phyloP scores from a whole-genome alignment of 148 eudicot genomes.

The Dysphania ambrosioides region DNA sequence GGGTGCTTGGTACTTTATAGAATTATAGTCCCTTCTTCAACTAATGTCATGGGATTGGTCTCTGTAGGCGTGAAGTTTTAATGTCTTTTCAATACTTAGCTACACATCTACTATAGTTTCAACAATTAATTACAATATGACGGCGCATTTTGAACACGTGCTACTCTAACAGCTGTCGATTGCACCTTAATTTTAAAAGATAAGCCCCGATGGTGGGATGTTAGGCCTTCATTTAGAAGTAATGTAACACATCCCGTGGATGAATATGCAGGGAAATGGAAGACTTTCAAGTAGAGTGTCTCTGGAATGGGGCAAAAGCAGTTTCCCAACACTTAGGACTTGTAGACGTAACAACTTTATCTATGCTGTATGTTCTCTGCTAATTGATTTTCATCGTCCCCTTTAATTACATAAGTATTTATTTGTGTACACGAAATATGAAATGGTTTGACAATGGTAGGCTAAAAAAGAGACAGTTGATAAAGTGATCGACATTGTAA shows the following conservation, averaged over 20 bases:
- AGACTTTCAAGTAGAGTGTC: slow-evolving; percentile 16
- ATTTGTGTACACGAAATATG: background rate
- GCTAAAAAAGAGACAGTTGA: slow-evolving; percentile 38
- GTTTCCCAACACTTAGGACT: slow-evolving; percentile 13
- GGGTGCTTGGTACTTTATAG: too few relatives aligned
- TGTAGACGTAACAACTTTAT: background rate
- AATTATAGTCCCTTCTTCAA: too few relatives aligned
- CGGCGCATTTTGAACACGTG: too few relatives aligned
- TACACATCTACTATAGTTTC: too few relatives aligned
- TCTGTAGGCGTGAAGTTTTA: too few relatives aligned
- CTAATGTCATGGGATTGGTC: too few relatives aligned
- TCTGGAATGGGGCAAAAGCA: slow-evolving; percentile 19
- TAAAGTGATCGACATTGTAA: slow-evolving; percentile 31
- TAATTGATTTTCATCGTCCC: background rate
- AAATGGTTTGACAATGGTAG: slow-evolving; percentile 22
- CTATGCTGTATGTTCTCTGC: slow-evolving; percentile 18
- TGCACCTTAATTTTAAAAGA: too few relatives aligned
- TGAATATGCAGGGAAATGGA: slow-evolving; percentile 19
- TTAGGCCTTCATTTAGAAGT: too few relatives aligned
- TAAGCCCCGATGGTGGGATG: too few relatives aligned
- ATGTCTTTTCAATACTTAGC: too few relatives aligned
- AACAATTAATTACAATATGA: too few relatives aligned
- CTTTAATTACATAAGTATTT: background rate
- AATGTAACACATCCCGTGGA: background rate
- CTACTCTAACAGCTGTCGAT: too few relatives aligned